Evolutionary conservation across 73 alveolate species (phyloP).

Genomic region (Effrenium voratum): DNA sequence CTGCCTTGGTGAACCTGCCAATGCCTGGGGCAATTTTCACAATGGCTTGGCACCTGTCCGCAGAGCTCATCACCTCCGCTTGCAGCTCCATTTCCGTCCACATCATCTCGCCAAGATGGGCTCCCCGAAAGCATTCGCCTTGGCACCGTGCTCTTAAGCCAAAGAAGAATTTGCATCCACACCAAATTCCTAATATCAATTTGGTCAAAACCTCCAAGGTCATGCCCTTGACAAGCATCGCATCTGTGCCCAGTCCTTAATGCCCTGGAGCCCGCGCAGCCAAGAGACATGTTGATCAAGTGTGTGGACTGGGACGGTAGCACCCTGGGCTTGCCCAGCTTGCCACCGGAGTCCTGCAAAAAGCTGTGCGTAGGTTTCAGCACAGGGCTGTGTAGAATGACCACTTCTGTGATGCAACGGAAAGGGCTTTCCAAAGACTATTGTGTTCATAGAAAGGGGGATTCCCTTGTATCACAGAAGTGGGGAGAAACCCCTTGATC

Average conservation of each 20-base stretch:
- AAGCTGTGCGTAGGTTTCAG: background rate
- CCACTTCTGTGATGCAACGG: background rate
- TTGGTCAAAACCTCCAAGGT: background rate
- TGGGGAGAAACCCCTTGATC: too few relatives aligned
- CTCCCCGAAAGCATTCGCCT: constrained; percentile 30
- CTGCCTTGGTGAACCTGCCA: too few relatives aligned
- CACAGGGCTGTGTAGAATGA: background rate
- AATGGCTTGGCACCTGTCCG: background rate
- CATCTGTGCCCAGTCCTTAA: too few relatives aligned
- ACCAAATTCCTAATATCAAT: background rate
- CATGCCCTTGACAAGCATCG: too few relatives aligned
- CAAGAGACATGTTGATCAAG: constrained; percentile 39
- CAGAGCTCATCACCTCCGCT: background rate
- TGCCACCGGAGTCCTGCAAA: background rate
- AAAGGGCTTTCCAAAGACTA: background rate
- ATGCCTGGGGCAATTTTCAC: background rate
- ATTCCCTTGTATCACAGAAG: too few relatives aligned
- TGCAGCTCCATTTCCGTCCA: background rate
- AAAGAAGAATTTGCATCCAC: background rate
- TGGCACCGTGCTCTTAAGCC: background rate
- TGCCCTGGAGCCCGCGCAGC: background rate
- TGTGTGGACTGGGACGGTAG: constrained; percentile 48
- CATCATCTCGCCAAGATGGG: background rate
- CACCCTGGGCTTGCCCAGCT: background rate
- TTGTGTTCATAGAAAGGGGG: too few relatives aligned